Percentiles rank a stretch among this genome's conserved stretches.
Conservation (phyloP, 106 monocot species). For the Dioscorea alata region DNA sequence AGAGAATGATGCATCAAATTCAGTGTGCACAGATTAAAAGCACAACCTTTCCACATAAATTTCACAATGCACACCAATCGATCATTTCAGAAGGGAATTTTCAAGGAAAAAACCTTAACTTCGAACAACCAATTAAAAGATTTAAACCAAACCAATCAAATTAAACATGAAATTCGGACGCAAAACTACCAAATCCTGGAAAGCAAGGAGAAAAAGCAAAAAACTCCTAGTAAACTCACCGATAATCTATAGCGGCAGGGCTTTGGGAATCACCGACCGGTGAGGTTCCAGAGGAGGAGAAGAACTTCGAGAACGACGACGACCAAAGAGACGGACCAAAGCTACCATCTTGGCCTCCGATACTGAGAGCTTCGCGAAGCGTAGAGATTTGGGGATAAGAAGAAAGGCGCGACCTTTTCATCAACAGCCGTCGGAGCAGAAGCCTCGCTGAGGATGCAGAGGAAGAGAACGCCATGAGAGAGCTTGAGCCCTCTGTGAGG, state of each 20-base stretch:
- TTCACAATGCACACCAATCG: not conserved
- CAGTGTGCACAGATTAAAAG: too few relatives aligned
- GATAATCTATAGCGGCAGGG: constrained; percentile 27
- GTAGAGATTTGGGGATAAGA: not conserved
- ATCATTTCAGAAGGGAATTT: not conserved
- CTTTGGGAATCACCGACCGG: constrained; percentile 10
- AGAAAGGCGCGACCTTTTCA: not conserved
- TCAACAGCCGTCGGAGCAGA: too few relatives aligned
- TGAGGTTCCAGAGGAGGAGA: constrained; percentile 11
- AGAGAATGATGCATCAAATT: too few relatives aligned
- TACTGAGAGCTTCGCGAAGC: constrained; percentile 8
- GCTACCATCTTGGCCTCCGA: not conserved
- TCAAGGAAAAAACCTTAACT: not conserved
- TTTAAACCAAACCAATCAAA: not conserved
- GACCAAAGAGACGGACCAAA: constrained; percentile 1
- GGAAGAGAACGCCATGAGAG: too few relatives aligned
- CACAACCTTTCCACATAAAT: not conserved
- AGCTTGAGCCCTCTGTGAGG: too few relatives aligned
- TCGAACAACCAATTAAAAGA: not conserved
- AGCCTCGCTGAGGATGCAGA: too few relatives aligned
- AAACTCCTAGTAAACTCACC: not conserved
- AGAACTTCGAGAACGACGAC: constrained; percentile 10
- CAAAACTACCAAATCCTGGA: not conserved
- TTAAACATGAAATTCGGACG: not conserved
- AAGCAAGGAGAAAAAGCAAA: not conserved